A percentile compares a stretch with the other conserved stretches of the same genome.
These are phyloP conservation scores for Neostapfia colusana DNA, from an alignment of 176 grass and related monocot genomes.

Conservation along the genomic window DNA sequence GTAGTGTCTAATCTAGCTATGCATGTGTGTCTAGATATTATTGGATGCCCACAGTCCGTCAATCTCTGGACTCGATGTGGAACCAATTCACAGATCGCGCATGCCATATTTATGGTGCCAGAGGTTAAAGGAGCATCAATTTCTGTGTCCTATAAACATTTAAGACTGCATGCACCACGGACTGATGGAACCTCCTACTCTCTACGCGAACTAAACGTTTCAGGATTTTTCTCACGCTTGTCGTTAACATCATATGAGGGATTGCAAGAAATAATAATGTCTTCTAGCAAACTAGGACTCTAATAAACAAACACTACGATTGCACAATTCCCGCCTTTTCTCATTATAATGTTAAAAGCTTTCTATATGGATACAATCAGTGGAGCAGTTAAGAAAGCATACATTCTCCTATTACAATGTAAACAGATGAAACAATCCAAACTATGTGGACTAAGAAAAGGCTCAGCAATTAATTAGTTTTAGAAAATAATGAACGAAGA, in stretches of 20 bases:
- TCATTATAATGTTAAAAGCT: neutral
- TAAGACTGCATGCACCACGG: conserved; percentile 10
- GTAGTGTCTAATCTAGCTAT: too few species aligned
- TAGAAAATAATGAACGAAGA: neutral
- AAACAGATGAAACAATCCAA: neutral
- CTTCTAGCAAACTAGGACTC: neutral
- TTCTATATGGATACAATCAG: neutral
- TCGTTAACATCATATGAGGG: neutral
- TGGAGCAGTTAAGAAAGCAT: neutral
- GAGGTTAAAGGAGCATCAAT: conserved; percentile 47
- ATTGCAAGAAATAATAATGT: neutral
- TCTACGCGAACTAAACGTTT: neutral
- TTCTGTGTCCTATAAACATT: conserved; percentile 45
- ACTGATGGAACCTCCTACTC: neutral
- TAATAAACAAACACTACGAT: neutral
- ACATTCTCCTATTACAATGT: neutral
- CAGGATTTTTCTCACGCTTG: neutral
- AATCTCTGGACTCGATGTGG: conserved; percentile 25
- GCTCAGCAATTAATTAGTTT: neutral
- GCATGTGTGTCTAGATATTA: too few species aligned
- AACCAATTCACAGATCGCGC: conserved; percentile 39
- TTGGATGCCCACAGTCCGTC: conserved; percentile 24
- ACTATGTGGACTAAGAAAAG: neutral
- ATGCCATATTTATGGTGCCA: conserved; percentile 52
- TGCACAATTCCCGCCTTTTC: neutral